Conservation (phyloP, 2,329 filamentous ascomycete species). For the Fusarium sp. region DNA sequence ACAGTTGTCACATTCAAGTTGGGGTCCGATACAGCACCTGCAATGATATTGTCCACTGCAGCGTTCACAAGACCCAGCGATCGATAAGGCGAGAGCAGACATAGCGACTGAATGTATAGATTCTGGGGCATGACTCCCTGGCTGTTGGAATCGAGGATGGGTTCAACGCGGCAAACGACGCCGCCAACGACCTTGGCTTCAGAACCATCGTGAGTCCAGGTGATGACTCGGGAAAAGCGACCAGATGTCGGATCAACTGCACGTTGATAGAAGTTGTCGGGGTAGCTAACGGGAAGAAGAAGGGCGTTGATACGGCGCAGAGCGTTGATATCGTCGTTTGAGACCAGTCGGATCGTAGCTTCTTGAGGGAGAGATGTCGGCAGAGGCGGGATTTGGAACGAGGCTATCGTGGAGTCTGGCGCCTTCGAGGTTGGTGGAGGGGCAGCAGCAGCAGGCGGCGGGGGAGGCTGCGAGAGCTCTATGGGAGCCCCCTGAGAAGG, state of each 20-base stretch:
- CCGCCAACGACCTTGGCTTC: slow-evolving; percentile 66
- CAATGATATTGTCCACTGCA: slow-evolving; percentile 62
- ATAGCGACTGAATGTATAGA: slow-evolving; percentile 72
- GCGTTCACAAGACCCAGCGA: slow-evolving; percentile 66
- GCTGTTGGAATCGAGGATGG: slow-evolving; percentile 26
- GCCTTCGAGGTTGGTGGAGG: slow-evolving; percentile 42
- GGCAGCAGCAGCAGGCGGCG: slow-evolving; percentile 36
- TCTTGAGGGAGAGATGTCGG: slow-evolving; percentile 53
- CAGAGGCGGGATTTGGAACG: slow-evolving; percentile 42
- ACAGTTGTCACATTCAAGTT: slow-evolving; percentile 54
- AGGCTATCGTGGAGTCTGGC: slow-evolving; percentile 2
- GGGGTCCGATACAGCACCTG: slow-evolving; percentile 48
- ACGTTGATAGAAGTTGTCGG: slow-evolving; percentile 69
- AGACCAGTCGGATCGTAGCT: slow-evolving; percentile 62
- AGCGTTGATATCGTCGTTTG: slow-evolving; percentile 61
- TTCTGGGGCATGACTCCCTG: slow-evolving; percentile 48
- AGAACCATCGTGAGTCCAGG: slow-evolving; percentile 59
- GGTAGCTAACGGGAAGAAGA: slow-evolving; percentile 70
- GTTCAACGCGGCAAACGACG: slow-evolving; percentile 69
- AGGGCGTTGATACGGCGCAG: slow-evolving; percentile 72
- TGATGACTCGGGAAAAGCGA: slow-evolving; percentile 68
- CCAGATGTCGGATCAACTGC: slow-evolving; percentile 61
- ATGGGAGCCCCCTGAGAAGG: slow-evolving; percentile 39
- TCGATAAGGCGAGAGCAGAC: slow-evolving; percentile 70
- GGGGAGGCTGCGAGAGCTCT: slow-evolving; percentile 30